Evolutionary conservation across 176 grass and related monocot species (phyloP).

Genomic region (Oryza nivara): DNA sequence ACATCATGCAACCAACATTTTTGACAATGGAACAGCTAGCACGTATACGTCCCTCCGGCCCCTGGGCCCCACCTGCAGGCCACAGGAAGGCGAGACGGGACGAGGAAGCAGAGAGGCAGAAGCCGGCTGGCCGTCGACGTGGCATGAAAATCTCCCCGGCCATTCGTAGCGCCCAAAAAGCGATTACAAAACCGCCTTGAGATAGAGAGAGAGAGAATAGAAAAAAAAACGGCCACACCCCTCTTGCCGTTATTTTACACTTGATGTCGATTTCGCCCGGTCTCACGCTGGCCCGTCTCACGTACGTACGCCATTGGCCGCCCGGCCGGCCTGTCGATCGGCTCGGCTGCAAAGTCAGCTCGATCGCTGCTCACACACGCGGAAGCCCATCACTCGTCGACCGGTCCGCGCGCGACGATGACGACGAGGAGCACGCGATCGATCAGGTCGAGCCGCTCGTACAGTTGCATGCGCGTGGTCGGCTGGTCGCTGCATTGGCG

Average conservation of each 20-base stretch:
- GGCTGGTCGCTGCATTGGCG: background rate
- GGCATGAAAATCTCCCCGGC: slow-evolving; percentile 38
- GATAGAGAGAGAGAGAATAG: no score
- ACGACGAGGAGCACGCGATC: no score
- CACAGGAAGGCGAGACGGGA: slow-evolving; percentile 10
- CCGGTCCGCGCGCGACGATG: no score
- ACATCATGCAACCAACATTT: background rate
- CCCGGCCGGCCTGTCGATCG: no score
- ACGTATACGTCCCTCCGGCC: background rate
- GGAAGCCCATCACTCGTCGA: no score
- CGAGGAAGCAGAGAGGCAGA: background rate
- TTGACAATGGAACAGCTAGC: background rate
- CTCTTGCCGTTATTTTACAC: background rate
- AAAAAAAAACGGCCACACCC: background rate
- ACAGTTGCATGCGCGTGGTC: no score
- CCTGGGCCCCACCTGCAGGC: background rate
- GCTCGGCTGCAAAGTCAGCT: background rate
- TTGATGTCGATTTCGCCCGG: slow-evolving; percentile 36
- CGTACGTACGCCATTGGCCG: slow-evolving; percentile 37
- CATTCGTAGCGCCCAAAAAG: background rate
- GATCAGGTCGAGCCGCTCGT: background rate
- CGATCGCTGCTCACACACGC: background rate
- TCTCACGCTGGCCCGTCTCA: slow-evolving; percentile 9
- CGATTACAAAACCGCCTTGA: background rate
- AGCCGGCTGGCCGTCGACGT: background rate